Conservation (phyloP, 225 moss, liverwort and hornwort species). For the Polytrichum commune region DNA sequence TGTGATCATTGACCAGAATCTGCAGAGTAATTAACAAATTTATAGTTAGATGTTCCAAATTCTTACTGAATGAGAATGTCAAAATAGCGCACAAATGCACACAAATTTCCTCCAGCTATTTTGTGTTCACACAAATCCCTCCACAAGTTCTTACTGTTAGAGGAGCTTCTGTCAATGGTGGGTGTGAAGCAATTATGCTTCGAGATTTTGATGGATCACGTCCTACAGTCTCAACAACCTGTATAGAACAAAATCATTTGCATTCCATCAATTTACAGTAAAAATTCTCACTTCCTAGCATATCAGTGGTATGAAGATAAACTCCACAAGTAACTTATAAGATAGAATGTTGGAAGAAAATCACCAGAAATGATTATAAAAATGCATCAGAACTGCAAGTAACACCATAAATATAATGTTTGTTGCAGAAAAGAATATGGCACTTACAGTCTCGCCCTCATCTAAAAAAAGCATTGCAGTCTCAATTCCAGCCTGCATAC, state of each 20-base stretch:
- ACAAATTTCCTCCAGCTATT: no score
- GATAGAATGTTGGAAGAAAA: background rate
- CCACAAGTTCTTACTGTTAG: constrained; percentile 58
- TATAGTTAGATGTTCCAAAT: background rate
- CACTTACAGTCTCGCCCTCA: constrained; percentile 79
- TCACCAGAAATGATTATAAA: background rate
- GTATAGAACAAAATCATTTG: constrained; percentile 17
- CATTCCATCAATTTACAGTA: background rate
- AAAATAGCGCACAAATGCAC: background rate
- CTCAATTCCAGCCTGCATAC: constrained; percentile 83
- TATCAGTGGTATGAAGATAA: no score
- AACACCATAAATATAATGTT: no score
- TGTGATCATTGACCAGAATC: constrained; percentile 82
- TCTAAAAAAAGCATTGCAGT: constrained; percentile 78
- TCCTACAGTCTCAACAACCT: constrained; percentile 91
- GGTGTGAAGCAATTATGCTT: constrained; percentile 57
- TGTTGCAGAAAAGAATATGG: background rate
- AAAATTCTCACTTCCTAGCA: no score
- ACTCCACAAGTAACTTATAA: no score
- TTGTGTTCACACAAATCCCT: no score
- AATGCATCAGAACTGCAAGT: background rate
- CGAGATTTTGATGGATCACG: constrained; percentile 53
- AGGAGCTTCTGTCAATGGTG: constrained; percentile 69
- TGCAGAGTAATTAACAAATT: constrained; percentile 24
- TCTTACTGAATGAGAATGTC: background rate